A percentile compares a stretch with the other conserved stretches of the same genome.
phyloP scores from a whole-genome alignment of 1,284 basidiomycete species.

The Tylopilus orsonianus region DNA sequence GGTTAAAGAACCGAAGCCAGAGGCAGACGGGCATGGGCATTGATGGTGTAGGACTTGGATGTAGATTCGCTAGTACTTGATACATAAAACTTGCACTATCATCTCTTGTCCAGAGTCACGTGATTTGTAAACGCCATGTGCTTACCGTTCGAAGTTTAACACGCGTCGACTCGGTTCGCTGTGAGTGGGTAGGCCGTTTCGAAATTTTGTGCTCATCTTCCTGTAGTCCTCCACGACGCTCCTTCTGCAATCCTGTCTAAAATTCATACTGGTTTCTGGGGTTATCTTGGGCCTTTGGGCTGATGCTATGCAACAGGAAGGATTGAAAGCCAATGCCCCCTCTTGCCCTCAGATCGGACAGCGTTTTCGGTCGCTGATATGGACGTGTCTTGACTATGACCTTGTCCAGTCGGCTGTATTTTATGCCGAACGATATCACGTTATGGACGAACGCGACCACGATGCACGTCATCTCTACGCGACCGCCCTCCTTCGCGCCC shows the following conservation, averaged over 20 bases:
- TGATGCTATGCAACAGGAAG: slow-evolving; percentile 48
- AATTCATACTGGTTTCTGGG: slow-evolving; percentile 18
- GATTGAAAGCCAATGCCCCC: slow-evolving; percentile 33
- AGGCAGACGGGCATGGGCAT: slow-evolving; percentile 64
- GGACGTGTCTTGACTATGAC: slow-evolving; percentile 77
- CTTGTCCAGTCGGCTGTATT: slow-evolving; percentile 75
- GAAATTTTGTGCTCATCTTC: slow-evolving; percentile 22
- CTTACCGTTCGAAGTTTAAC: slow-evolving; percentile 25
- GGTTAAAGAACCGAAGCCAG: slow-evolving; percentile 65
- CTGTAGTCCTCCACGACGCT: slow-evolving; percentile 13
- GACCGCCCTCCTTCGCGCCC: slow-evolving; percentile 69
- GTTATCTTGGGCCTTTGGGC: slow-evolving; percentile 28
- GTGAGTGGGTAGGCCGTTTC: slow-evolving; percentile 20
- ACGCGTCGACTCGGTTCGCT: slow-evolving; percentile 24
- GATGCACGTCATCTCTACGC: slow-evolving; percentile 86
- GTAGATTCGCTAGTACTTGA: slow-evolving; percentile 15
- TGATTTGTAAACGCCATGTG: slow-evolving; percentile 22
- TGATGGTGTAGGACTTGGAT: slow-evolving; percentile 25
- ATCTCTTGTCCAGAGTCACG: slow-evolving; percentile 24
- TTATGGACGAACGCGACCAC: slow-evolving; percentile 66
- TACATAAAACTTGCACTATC: neutral
- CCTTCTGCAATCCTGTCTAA: slow-evolving; percentile 10
- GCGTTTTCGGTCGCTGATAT: slow-evolving; percentile 68
- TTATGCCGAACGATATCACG: slow-evolving; percentile 79
- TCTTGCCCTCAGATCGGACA: slow-evolving; percentile 55